Conservation (phyloP, 495 filamentous ascomycete genomes). For the Neurospora sp. region DNA sequence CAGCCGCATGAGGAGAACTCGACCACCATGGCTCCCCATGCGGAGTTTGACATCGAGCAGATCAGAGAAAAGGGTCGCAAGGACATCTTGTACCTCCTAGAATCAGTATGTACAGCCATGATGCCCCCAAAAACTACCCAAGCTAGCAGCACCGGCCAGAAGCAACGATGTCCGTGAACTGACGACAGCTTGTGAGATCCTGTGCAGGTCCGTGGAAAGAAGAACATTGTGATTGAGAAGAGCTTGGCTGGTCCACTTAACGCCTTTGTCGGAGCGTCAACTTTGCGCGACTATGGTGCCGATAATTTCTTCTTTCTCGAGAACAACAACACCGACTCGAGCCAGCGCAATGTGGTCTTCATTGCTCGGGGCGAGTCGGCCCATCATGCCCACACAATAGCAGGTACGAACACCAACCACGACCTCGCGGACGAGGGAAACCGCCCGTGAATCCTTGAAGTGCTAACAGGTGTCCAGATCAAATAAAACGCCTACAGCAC, state of each 20-base stretch:
- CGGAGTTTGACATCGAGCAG: slow-evolving; percentile 68
- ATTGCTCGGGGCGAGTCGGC: slow-evolving; percentile 81
- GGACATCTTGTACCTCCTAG: slow-evolving; percentile 75
- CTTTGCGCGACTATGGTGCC: slow-evolving; percentile 76
- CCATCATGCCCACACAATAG: slow-evolving; percentile 68
- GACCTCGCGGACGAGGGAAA: not conserved
- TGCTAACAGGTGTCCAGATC: slow-evolving; percentile 50
- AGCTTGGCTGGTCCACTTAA: slow-evolving; percentile 81
- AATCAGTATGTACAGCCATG: slow-evolving; percentile 68
- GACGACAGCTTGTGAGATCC: slow-evolving; percentile 15
- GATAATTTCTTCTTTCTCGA: slow-evolving; percentile 93
- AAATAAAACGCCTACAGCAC: slow-evolving; percentile 81
- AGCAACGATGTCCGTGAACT: slow-evolving; percentile 10
- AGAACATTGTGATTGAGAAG: slow-evolving; percentile 91
- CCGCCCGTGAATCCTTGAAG: not conserved
- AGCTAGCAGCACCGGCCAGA: not conserved
- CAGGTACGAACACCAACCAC: slow-evolving; percentile 48
- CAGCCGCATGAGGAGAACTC: slow-evolving; percentile 36
- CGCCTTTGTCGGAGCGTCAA: slow-evolving; percentile 87
- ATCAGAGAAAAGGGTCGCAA: slow-evolving; percentile 74
- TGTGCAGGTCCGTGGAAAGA: slow-evolving; percentile 88
- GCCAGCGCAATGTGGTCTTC: slow-evolving; percentile 92
- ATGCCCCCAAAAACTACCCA: slow-evolving; percentile 4
- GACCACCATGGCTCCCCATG: slow-evolving; percentile 52
- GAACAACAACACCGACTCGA: slow-evolving; percentile 83